Conservation (phyloP, 805 yeast species). For the Cyberlindnera petersonii region DNA sequence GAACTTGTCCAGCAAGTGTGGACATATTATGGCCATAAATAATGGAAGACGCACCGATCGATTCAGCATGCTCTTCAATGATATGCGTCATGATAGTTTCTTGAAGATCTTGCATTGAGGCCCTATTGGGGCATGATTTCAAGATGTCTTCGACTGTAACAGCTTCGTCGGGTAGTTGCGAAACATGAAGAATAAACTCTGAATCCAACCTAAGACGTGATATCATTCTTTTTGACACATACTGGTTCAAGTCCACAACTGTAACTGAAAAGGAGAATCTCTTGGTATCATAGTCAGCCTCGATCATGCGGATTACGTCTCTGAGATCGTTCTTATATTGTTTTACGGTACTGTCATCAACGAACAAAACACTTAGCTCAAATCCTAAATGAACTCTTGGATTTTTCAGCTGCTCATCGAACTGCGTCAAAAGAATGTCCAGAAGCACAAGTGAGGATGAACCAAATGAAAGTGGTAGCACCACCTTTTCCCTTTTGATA, state of each 20-base stretch:
- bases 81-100: constrained; percentile 45
- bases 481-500: constrained; percentile 40
- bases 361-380: constrained; percentile 46
- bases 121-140: constrained; percentile 42
- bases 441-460: constrained; percentile 61
- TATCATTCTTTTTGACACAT: constrained; percentile 26
- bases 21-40: constrained; percentile 81
- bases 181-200: constrained; percentile 12
- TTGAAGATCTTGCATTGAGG: constrained; percentile 63
- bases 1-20: constrained; percentile 70
- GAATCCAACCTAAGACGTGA: constrained; percentile 32
- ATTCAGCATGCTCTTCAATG: constrained; percentile 43
- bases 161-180: constrained; percentile 6
- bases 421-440: constrained; percentile 58
- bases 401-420: constrained; percentile 56
- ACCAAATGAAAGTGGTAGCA: constrained; percentile 67
- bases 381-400: constrained; percentile 72
- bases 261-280: constrained; percentile 37
- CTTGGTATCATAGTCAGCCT: constrained; percentile 18
- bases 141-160: constrained; percentile 33
- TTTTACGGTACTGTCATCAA: constrained; percentile 36
- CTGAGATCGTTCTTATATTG: constrained; percentile 15
- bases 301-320: constrained; percentile 16
- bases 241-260: constrained; percentile 39
- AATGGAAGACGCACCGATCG: constrained; percentile 48